Percentiles rank a stretch among this genome's conserved stretches.
Evolutionary conservation across 139 green algal species (phyloP).

Genomic region (Chloropicon primus): DNA sequence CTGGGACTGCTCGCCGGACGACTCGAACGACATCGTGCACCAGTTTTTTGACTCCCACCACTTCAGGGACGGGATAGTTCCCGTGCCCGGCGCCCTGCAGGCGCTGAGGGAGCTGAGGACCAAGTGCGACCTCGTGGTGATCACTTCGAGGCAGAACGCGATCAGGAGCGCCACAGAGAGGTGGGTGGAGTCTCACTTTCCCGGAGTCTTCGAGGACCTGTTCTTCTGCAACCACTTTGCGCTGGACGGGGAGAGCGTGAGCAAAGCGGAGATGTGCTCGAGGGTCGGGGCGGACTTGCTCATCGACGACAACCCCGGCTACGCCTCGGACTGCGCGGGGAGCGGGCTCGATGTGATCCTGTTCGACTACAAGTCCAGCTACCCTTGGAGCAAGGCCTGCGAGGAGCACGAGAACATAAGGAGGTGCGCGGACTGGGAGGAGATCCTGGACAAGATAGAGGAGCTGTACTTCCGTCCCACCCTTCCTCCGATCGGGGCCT

Average conservation of each 20-base stretch:
- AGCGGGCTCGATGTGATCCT: constrained; percentile 78
- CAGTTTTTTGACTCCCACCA: constrained; percentile 83
- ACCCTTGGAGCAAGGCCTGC: constrained; percentile 72
- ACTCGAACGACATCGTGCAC: constrained; percentile 75
- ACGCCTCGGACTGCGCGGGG: constrained; percentile 75
- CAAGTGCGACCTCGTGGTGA: constrained; percentile 64
- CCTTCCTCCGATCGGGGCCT: neutral
- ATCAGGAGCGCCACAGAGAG: constrained; percentile 73
- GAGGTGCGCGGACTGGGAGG: constrained; percentile 40
- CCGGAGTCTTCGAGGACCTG: constrained; percentile 54
- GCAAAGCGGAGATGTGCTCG: constrained; percentile 88
- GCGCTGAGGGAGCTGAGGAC: constrained; percentile 42
- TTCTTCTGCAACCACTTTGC: constrained; percentile 98
- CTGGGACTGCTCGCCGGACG: constrained; percentile 70
- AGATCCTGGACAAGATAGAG: constrained; percentile 36
- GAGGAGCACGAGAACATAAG: constrained; percentile 33
- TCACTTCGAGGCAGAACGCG: constrained; percentile 80
- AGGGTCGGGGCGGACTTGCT: constrained; percentile 59
- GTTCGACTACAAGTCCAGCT: constrained; percentile 70
- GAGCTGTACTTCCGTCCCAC: constrained; percentile 8
- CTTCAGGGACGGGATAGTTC: constrained; percentile 72
- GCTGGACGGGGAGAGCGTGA: constrained; percentile 44
- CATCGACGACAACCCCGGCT: constrained; percentile 87
- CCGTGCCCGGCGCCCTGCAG: constrained; percentile 54
- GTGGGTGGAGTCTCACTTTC: constrained; percentile 70